Evolutionary conservation across 2,329 filamentous ascomycete species (phyloP).

Genomic region (Cladosporium sp.): DNA sequence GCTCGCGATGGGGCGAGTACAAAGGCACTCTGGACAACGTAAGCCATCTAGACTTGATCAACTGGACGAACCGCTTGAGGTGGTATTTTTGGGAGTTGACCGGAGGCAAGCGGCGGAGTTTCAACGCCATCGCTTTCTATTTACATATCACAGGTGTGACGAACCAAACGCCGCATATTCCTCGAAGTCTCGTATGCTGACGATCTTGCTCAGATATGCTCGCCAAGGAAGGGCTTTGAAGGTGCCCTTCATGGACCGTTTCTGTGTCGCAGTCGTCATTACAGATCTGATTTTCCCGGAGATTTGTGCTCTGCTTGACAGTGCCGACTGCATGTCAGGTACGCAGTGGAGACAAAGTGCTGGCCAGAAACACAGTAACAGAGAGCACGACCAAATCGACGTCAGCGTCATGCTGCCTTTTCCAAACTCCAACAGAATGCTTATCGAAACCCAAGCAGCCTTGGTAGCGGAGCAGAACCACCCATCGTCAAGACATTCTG

Average conservation of each 20-base stretch:
- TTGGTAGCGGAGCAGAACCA: too few species aligned
- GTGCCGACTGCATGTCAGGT: too few species aligned
- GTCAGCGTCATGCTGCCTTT: too few species aligned
- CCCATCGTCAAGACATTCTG: too few species aligned
- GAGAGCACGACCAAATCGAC: too few species aligned
- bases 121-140: conserved; percentile 62
- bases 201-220: conserved; percentile 32
- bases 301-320: too few species aligned
- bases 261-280: neutral
- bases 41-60: conserved; percentile 61
- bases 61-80: conserved; percentile 60
- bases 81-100: conserved; percentile 54
- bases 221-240: conserved; percentile 35
- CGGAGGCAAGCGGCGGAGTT: conserved; percentile 51
- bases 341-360: too few species aligned
- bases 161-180: too few species aligned
- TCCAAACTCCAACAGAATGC: too few species aligned
- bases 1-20: conserved; percentile 58
- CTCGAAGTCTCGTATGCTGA: neutral
- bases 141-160: conserved; percentile 58
- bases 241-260: neutral
- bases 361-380: too few species aligned
- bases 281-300: too few species aligned
- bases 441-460: too few species aligned
- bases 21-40: conserved; percentile 60